Percentiles rank a stretch among this genome's conserved stretches.
These are phyloP conservation scores for Diaporthe citri DNA, from an alignment of 2,329 filamentous ascomycete species.

Conservation along the genomic window DNA sequence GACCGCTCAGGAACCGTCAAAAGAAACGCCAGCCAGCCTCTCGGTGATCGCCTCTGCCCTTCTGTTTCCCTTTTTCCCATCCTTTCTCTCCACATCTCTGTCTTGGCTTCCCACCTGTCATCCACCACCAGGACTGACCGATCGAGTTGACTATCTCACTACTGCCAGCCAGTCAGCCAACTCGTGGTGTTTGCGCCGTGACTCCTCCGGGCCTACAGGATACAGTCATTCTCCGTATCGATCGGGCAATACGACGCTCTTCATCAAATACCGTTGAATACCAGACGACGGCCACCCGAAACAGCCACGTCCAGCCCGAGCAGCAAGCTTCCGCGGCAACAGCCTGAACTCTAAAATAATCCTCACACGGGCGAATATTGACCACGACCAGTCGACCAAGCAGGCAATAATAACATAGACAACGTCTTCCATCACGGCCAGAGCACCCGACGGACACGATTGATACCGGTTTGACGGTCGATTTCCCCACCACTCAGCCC, in stretches of 20 bases:
- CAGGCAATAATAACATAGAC: neutral
- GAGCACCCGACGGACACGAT: neutral
- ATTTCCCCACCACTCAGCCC: constrained; percentile 8
- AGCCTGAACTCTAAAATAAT: constrained; percentile 10
- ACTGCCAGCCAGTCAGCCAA: constrained; percentile 6
- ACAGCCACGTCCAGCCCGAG: neutral
- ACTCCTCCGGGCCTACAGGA: neutral
- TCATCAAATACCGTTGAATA: neutral
- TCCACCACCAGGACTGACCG: constrained; percentile 11
- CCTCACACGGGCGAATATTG: neutral
- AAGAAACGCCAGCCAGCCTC: constrained; percentile 19
- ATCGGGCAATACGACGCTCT: neutral
- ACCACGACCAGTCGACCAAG: neutral
- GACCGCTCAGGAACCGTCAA: neutral
- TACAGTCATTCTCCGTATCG: neutral
- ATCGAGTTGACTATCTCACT: neutral
- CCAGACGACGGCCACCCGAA: neutral
- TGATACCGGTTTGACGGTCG: constrained; percentile 27
- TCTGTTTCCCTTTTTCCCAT: constrained; percentile 8
- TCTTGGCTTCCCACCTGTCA: constrained; percentile 23
- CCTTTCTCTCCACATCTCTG: constrained; percentile 14
- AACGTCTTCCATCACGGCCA: constrained; percentile 11
- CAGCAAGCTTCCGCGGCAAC: constrained; percentile 1
- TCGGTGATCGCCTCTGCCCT: constrained; percentile 25
- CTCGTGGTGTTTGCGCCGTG: neutral